Evolutionary conservation across 306 rosid genomes (phyloP), one percentile per base, ranked within the genome.

Genomic region (Vicia villosa): DNA sequence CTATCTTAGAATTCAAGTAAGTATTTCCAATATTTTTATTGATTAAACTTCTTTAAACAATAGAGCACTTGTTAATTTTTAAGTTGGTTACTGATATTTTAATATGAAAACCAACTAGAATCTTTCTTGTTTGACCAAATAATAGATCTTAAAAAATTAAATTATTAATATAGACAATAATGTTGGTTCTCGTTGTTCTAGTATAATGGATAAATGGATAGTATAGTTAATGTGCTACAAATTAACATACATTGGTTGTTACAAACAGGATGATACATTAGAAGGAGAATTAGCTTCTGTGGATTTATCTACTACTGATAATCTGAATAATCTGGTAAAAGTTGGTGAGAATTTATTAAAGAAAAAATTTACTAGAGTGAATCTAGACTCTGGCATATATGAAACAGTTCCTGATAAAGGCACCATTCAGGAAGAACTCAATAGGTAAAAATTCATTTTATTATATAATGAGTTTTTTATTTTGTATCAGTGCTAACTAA

Each of bases 1-100:
- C 66, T 82, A 82, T 61, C 73, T 86, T 28, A 64, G 85, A 16
- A 77, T 86, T 61, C 40, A 82, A 36, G 89, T 84, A 68, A 83
- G 78, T 34, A 34, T 7, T 34, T 34, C 10, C 7, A 34, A 34
- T 32, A 5, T 32, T 5, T 32, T 32, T 32, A 5, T 30, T 30
- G 5, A 30, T 30, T 7, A 4, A 30, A 30, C 1, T 30, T 30
- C 10, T 34, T 34, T 7, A 34, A 34, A 6, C 7, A 6, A 34
- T 34, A 34, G 38, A 34, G 38, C 38, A 34, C 38, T 34, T 30
- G 6, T 28, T 28, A 28, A 2, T 26, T 26, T 2, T 26, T 26
- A 26, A 2, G 30, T 26, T 26, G 30, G 3, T 26, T 32, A 32
- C 1, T 32, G 37, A 32, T 32, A 32, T 32, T 32, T 32, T 32